These are phyloP conservation scores for Podospora anserina DNA, from an alignment of 495 filamentous ascomycete species.

Conservation along the genomic window DNA sequence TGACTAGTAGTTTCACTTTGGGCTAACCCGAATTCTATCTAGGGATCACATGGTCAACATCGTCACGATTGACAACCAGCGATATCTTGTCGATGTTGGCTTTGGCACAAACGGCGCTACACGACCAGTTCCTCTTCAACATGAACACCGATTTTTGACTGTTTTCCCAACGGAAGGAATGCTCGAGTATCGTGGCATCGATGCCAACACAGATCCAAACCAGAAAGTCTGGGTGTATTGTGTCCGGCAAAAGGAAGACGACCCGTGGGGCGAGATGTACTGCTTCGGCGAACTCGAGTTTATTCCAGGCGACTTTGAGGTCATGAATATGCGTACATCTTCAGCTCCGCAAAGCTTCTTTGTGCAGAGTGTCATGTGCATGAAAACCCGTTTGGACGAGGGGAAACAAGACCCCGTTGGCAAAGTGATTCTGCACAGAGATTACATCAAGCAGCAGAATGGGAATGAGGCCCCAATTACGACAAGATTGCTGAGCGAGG, in stretches of 20 bases:
- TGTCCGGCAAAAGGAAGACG: constrained; percentile 19
- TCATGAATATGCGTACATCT: constrained; percentile 58
- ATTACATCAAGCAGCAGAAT: constrained; percentile 57
- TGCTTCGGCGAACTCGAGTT: constrained; percentile 46
- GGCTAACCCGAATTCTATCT: neutral
- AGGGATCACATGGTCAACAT: constrained; percentile 72
- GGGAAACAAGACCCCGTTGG: constrained; percentile 19
- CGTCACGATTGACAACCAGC: constrained; percentile 49
- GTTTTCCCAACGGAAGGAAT: constrained; percentile 14
- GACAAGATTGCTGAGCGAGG: constrained; percentile 48
- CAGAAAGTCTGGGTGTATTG: constrained; percentile 46
- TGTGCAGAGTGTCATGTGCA: constrained; percentile 39
- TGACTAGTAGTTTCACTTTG: neutral
- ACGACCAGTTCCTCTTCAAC: constrained; percentile 32
- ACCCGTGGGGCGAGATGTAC: constrained; percentile 41
- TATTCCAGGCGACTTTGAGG: constrained; percentile 45
- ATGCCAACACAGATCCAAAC: constrained; percentile 27
- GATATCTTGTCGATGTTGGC: constrained; percentile 66
- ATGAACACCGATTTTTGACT: constrained; percentile 16
- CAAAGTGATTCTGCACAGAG: constrained; percentile 54
- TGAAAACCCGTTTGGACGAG: constrained; percentile 42
- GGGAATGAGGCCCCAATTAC: constrained; percentile 47
- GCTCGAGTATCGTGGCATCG: constrained; percentile 29
- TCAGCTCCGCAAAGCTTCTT: constrained; percentile 41
- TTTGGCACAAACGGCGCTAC: constrained; percentile 54